Evolutionary conservation across 805 yeast species (phyloP), one percentile per base, ranked within the genome.

Genomic region (Yamadazyma tumulicola): DNA sequence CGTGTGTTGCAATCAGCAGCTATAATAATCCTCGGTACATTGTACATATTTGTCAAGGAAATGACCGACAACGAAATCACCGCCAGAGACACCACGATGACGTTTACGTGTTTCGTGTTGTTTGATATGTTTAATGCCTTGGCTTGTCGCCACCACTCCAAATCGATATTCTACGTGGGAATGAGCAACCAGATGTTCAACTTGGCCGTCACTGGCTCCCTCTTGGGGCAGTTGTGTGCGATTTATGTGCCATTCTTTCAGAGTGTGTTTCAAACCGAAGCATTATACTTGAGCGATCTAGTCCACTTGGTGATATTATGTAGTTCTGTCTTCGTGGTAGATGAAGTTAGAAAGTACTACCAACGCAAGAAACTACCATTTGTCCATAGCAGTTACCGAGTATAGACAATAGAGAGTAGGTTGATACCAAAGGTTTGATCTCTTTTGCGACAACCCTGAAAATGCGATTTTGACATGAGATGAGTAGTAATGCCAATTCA

Each of bases 121-220:
- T 93, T 81, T 53, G 99, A 93, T 60, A 85, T 93, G 94, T 93
- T 93, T 67, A 93, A 89, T 60, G 99, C 99, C 0, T 68, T 93
- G 46, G 70, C 95, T 11, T 91, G 97, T 60, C 85, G 97, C 52
- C 95, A 94, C 44, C 74, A 82, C 39, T 72, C 86, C 29, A 89
- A 86, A 55, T 84, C 95, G 2, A 75, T 84, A 12, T 84, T 88
- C 51, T 83, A 85, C 52, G 50, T 91, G 30, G 98, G 98, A 0
- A 47, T 86, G 43, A 70, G 74, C 6, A 93, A 93, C 63, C 75
- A 72, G 41, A 91, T 93, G 96, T 93, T 93, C 69, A 93, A 93
- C 54, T 66, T 82, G 45, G 96, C 98, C 0, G 96, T 93, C 13
- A 77, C 84, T 10, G 85, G 93, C 1, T 88, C 96, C 1, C 57